A percentile compares a stretch with the other conserved stretches of the same genome.
These are phyloP conservation scores for Fistulifera pelliculosa DNA, from an alignment of 108 stramenopile species.

Conservation along the genomic window DNA sequence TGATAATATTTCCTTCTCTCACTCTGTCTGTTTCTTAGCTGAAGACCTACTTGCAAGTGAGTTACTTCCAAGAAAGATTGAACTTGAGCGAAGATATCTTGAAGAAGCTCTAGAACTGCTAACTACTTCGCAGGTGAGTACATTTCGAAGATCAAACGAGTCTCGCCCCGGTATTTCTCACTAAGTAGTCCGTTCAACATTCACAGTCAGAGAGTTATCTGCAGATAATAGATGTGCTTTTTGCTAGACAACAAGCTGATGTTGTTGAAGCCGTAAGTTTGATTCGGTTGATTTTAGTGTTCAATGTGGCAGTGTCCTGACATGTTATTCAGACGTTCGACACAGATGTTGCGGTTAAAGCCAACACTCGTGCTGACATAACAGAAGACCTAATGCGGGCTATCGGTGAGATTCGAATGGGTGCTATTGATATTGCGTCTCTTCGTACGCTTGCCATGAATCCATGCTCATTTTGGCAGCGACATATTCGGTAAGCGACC, in stretches of 20 bases:
- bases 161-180: not conserved
- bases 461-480: slow-evolving; percentile 57
- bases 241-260: slow-evolving; percentile 8
- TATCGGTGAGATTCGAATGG: slow-evolving; percentile 23
- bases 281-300: too few species aligned
- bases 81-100: slow-evolving; percentile 63
- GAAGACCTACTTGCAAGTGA: slow-evolving; percentile 24
- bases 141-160: not conserved
- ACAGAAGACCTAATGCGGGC: slow-evolving; percentile 26
- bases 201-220: slow-evolving; percentile 57
- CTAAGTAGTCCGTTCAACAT: slow-evolving; percentile 5
- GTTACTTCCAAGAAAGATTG: slow-evolving; percentile 65
- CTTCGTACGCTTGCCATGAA: slow-evolving; percentile 50
- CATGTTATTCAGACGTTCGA: slow-evolving; percentile 14
- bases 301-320: too few species aligned
- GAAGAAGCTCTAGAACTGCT: slow-evolving; percentile 74
- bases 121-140: slow-evolving; percentile 13
- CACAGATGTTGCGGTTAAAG: slow-evolving; percentile 57
- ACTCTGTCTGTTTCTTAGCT: not conserved
- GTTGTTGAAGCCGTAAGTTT: too few species aligned
- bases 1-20: too few species aligned
- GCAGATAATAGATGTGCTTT: slow-evolving; percentile 55
- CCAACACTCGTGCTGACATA: slow-evolving; percentile 23
- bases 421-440: slow-evolving; percentile 15
- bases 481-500: slow-evolving; percentile 30